Evolutionary conservation across 2,329 filamentous ascomycete species (phyloP).

Genomic region (Pseudocercospora fuligena): DNA sequence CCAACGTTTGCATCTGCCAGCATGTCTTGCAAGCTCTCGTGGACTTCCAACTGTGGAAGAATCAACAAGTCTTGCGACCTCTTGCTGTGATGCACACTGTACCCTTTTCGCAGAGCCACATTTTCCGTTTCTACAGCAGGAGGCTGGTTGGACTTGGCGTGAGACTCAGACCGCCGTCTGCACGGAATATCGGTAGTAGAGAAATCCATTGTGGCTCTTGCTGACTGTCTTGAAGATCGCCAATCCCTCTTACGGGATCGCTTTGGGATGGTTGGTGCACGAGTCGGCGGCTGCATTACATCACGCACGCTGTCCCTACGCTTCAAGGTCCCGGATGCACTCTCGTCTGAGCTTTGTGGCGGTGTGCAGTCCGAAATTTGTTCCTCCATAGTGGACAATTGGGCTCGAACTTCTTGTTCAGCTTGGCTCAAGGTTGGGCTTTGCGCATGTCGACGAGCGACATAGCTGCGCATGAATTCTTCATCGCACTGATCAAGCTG

Average conservation of each 20-base stretch:
- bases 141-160: not conserved
- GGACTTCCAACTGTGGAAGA: slow-evolving; percentile 9
- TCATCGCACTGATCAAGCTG: slow-evolving; percentile 32
- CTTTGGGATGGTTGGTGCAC: slow-evolving; percentile 45
- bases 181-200: slow-evolving; percentile 9
- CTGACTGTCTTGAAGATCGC: slow-evolving; percentile 17
- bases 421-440: slow-evolving; percentile 56
- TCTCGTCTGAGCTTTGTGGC: not conserved
- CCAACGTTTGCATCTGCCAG: not conserved
- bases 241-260: slow-evolving; percentile 50
- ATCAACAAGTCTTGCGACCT: slow-evolving; percentile 7
- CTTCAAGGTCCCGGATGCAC: slow-evolving; percentile 5
- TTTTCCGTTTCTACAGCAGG: not conserved
- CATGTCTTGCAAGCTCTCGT: not conserved
- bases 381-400: slow-evolving; percentile 18
- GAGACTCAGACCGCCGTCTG: slow-evolving; percentile 22
- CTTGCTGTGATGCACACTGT: slow-evolving; percentile 18
- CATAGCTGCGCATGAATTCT: slow-evolving; percentile 30
- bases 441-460: slow-evolving; percentile 13
- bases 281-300: slow-evolving; percentile 39
- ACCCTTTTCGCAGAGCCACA: slow-evolving; percentile 21
- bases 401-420: slow-evolving; percentile 43
- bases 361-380: slow-evolving; percentile 24
- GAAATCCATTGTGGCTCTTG: not conserved
- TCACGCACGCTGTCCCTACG: slow-evolving; percentile 33